A percentile compares a stretch with the other conserved stretches of the same genome.
Conservation (phyloP, 805 yeast genomes). For the Maudiozyma bulderi region DNA sequence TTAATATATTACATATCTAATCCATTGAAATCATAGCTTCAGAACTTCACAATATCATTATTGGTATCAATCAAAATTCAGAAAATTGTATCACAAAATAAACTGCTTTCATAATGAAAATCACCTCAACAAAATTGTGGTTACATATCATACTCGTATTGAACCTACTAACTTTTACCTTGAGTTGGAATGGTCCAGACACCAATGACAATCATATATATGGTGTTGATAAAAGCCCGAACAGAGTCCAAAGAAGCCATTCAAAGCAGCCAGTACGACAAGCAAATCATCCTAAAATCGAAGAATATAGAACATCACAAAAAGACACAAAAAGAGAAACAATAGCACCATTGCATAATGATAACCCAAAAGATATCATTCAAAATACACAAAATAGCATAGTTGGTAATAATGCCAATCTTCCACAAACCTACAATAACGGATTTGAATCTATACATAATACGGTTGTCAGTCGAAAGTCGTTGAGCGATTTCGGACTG, state of each 20-base stretch:
- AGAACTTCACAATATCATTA: too few relatives aligned
- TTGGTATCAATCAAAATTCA: too few relatives aligned
- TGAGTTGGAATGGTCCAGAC: not conserved
- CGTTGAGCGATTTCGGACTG: conserved; percentile 21
- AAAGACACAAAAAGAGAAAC: not conserved
- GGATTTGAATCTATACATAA: not conserved
- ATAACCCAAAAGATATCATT: not conserved
- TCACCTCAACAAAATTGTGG: not conserved
- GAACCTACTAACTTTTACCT: not conserved
- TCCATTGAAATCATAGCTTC: too few relatives aligned
- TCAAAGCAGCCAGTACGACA: not conserved
- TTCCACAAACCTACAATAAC: not conserved
- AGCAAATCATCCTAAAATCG: not conserved
- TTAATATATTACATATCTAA: too few relatives aligned
- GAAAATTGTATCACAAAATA: not conserved
- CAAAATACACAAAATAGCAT: not conserved
- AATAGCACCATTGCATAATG: not conserved
- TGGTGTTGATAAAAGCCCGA: not conserved
- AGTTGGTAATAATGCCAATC: not conserved
- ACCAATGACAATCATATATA: not conserved
- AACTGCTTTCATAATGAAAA: not conserved
- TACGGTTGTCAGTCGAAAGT: conserved; percentile 4
- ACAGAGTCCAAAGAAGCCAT: not conserved
- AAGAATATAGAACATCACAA: not conserved
- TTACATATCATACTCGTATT: not conserved